Evolutionary conservation across 1,284 basidiomycete species (phyloP).

Genomic region (Cystobasidium sp.): DNA sequence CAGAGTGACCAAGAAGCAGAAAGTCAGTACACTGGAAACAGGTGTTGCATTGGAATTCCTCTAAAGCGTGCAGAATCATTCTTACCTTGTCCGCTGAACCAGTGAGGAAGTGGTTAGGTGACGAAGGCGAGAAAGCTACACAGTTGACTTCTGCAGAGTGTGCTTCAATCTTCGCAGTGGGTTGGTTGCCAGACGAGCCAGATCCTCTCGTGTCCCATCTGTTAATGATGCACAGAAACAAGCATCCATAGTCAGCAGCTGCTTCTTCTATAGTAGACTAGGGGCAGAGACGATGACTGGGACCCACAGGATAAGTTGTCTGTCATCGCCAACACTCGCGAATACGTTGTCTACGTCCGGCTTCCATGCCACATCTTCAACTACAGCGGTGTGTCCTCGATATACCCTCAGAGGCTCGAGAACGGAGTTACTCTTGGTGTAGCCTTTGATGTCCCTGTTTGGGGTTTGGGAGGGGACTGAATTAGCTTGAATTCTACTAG

Average conservation of each 20-base stretch:
- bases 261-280: constrained; percentile 7
- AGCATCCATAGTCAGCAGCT: background rate
- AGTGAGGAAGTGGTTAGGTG: constrained; percentile 83
- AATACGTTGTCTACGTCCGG: constrained; percentile 80
- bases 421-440: constrained; percentile 76
- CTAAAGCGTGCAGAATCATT: background rate
- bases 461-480: background rate
- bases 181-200: constrained; percentile 63
- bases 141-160: constrained; percentile 90
- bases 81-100: constrained; percentile 90
- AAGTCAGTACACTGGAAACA: background rate
- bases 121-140: constrained; percentile 84
- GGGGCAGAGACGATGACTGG: constrained; percentile 18
- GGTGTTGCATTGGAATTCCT: background rate
- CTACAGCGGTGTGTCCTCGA: constrained; percentile 83
- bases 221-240: background rate
- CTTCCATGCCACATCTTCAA: constrained; percentile 99
- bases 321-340: constrained; percentile 96
- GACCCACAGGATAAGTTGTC: constrained; percentile 84
- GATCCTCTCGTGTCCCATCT: constrained; percentile 89
- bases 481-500: background rate
- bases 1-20: background rate
- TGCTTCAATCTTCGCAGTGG: constrained; percentile 76
- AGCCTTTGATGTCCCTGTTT: constrained; percentile 85
- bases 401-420: constrained; percentile 83